Conservation (phyloP, 2,329 filamentous ascomycete genomes). For the Aspergillus udagawae region DNA sequence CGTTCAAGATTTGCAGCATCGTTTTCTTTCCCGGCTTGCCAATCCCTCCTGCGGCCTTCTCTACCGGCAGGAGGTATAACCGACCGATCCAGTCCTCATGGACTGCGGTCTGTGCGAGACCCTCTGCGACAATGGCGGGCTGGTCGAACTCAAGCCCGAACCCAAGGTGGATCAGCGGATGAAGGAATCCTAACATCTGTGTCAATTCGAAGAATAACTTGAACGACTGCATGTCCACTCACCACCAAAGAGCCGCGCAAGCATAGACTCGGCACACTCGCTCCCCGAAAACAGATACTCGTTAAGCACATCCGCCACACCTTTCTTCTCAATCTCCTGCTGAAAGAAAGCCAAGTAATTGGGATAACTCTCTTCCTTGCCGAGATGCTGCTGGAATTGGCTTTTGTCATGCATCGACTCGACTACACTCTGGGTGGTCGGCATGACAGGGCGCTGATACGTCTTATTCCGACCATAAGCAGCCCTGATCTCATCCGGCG, state of each 20-base stretch:
- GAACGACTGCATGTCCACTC: conserved; percentile 14
- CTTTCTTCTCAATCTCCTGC: conserved; percentile 61
- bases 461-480: conserved; percentile 61
- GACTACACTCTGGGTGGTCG: conserved; percentile 49
- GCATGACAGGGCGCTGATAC: conserved; percentile 60
- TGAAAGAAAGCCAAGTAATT: conserved; percentile 77
- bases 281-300: conserved; percentile 67
- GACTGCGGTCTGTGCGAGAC: conserved; percentile 69
- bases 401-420: conserved; percentile 55
- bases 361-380: conserved; percentile 62
- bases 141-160: conserved; percentile 81
- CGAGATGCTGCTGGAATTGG: conserved; percentile 58
- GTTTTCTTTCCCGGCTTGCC: conserved; percentile 30
- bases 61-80: conserved; percentile 46
- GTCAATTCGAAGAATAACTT: background rate
- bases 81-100: conserved; percentile 56
- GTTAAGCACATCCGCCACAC: conserved; percentile 59
- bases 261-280: conserved; percentile 63
- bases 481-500: conserved; percentile 54
- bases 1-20: conserved; percentile 60
- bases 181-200: conserved; percentile 57
- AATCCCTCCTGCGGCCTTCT: conserved; percentile 30
- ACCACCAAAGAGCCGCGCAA: conserved; percentile 65
- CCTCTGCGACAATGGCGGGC: conserved; percentile 76
- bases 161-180: conserved; percentile 80